Base-by-base conservation (phyloP, 148 eudicot genomes). In the Camellia lanceoleosa region DNA sequence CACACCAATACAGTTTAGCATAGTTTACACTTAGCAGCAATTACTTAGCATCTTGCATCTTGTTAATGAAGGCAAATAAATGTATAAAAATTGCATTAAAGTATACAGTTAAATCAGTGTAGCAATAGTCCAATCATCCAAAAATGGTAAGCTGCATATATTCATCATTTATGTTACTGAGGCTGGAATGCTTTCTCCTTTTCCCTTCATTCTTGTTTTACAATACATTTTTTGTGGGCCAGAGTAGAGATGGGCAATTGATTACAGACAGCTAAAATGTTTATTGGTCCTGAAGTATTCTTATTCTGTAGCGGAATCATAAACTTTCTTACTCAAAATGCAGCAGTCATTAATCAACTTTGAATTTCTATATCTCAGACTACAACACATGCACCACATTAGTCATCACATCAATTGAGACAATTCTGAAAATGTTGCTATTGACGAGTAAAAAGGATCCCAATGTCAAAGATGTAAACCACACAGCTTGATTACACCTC, bases 401-500 rank as follows among this genome's bases (percentile, higher is more conserved):
- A 20, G n/a, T 77, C 79, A 64, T 14, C 23, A 20, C 18, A 20
- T 20, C 46, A 64, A 63, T 51, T 49, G 13, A 63, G 79, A 60
- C n/a, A 65, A 77, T 77, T 7, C 56, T 6, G 20, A 8, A 77
- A 65, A 77, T 41, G 19, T 5, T 76, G 44, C 13, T 14, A 77
- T n/a, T 16, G 10, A 49, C 41, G 63, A n/a, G 43, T 51, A 38
- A 51, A 61, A 5, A 19, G 23, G 18, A 15, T 41, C 18, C 64
- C 44, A 72, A 74, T 55, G 15, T 38, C 56, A 42, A 74, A 60
- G 51, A 52, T 47, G 4, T 66, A 30, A 64, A 64, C 2, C 42
- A 71, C 20, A 73, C 12, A 38, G 76, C 63, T 30, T 41, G 38
- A 7, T 18, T 20, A 55, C 51, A 59, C 49, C 19, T 4, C 7